phyloP scores from a whole-genome alignment of 2,329 filamentous ascomycete species.

The Aspergillus luchuensis region DNA sequence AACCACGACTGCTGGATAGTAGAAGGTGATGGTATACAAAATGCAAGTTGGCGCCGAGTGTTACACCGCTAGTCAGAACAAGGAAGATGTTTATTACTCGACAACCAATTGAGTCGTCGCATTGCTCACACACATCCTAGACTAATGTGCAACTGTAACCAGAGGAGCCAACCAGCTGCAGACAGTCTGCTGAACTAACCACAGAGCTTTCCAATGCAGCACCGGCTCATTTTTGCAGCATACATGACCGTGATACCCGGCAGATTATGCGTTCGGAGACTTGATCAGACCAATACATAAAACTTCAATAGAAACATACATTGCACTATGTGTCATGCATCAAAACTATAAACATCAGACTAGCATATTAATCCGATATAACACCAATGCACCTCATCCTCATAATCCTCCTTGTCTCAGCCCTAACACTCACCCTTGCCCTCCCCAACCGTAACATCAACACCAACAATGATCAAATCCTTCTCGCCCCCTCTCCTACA shows the following conservation, averaged over 20 bases:
- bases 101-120: not conserved
- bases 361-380: not conserved
- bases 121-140: not conserved
- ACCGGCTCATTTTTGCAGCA: not conserved
- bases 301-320: too few relatives aligned
- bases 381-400: constrained; percentile 9
- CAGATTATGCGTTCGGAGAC: too few relatives aligned
- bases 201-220: not conserved
- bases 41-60: not conserved
- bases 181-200: not conserved
- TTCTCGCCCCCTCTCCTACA: not conserved
- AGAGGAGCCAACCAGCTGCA: not conserved
- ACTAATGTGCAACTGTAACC: not conserved
- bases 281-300: too few relatives aligned
- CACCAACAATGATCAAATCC: constrained; percentile 6
- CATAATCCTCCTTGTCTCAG: constrained; percentile 14
- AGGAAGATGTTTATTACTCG: not conserved
- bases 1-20: too few relatives aligned
- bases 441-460: constrained; percentile 1
- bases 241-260: too few relatives aligned
- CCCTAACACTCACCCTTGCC: constrained; percentile 12
- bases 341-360: too few relatives aligned
- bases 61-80: not conserved
- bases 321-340: too few relatives aligned
- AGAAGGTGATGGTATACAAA: not conserved